Percentiles rank a stretch among this genome's conserved stretches.
These are phyloP conservation scores for Globisporangium alternatum DNA, from an alignment of 352 stramenopile genomes.

Conservation along the genomic window DNA sequence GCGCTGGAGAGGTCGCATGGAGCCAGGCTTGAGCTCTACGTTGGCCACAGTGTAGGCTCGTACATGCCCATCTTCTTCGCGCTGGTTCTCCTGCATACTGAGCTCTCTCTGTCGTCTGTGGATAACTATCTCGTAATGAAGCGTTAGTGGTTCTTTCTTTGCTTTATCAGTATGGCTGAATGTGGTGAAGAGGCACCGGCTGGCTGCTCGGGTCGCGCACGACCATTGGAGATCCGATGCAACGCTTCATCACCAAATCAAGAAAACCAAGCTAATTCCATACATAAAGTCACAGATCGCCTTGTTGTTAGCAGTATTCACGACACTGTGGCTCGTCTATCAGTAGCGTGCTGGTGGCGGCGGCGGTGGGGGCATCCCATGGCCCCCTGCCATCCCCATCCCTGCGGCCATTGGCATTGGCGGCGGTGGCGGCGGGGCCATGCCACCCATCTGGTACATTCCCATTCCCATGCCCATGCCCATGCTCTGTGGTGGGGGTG, in stretches of 20 bases:
- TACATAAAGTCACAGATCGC: background rate
- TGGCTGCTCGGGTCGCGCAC: background rate
- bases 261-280: background rate
- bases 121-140: background rate
- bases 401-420: slow-evolving; percentile 23
- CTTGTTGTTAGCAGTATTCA: background rate
- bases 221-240: slow-evolving; percentile 3
- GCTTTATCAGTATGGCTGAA: background rate
- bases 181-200: background rate
- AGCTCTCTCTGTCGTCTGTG: background rate
- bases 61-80: background rate
- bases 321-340: slow-evolving; percentile 9
- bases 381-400: slow-evolving; percentile 19
- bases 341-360: slow-evolving; percentile 39
- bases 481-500: slow-evolving; percentile 29
- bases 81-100: slow-evolving; percentile 6
- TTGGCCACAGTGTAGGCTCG: slow-evolving; percentile 1
- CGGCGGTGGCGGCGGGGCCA: slow-evolving; percentile 26
- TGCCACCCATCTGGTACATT: slow-evolving; percentile 27
- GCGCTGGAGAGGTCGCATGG: slow-evolving; percentile 23
- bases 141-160: background rate
- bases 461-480: slow-evolving; percentile 28
- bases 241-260: background rate
- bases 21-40: slow-evolving; percentile 10
- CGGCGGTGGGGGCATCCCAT: slow-evolving; percentile 36